Base-by-base conservation (phyloP, 2,329 filamentous ascomycete genomes). In the Exophiala viscosa region DNA sequence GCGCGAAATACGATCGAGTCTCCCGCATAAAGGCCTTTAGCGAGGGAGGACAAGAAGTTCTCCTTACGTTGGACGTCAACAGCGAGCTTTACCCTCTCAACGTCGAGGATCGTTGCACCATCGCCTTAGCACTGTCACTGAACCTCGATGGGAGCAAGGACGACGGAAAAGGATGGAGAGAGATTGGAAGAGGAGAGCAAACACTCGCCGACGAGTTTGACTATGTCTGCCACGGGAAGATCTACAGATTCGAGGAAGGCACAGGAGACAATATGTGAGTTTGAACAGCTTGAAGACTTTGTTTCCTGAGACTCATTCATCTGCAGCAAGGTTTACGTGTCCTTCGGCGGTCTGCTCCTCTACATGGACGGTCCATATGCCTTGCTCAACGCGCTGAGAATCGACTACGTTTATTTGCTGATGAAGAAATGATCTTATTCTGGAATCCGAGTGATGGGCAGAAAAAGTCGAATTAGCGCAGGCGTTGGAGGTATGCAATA, bases 351-450 rank as follows among this genome's bases (percentile, higher is more conserved):
- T 6, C 76, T 99, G 60, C 74, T 99, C 65, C 85, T 97, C 74
- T 90, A 87, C 64, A 80, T 99, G 50, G 88, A 96, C 66, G 93
- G 95, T 5, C 93, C 93, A 2, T 93, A 95, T 72, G 95, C 93
- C 79, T 96, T 96, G 77, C 82, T 99, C 58, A 95, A 88, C 32
- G 87, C 90, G 23, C 74, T 99, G 66, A 84, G 90, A 64, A 92
- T 96, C 65, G 93, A 99, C 70, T 86, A 96, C 67, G 84, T 95
- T 59, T 99, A 99, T 69, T 81, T 99, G 56, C 80, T 97, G 55
- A 77, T 95, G 63, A 99, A 96, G 83, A 96, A 95, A 84, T 92
- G 69, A 67, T 40, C 28, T 38, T 45, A 18, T 17, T 13, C 20
- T 13, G 13, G 34, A 35, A 42, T 34, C 43, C 13, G 36, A 48